A percentile compares a stretch with the other conserved stretches of the same genome.
phyloP scores from a whole-genome alignment of 148 eudicot genomes.

The Silene latifolia region DNA sequence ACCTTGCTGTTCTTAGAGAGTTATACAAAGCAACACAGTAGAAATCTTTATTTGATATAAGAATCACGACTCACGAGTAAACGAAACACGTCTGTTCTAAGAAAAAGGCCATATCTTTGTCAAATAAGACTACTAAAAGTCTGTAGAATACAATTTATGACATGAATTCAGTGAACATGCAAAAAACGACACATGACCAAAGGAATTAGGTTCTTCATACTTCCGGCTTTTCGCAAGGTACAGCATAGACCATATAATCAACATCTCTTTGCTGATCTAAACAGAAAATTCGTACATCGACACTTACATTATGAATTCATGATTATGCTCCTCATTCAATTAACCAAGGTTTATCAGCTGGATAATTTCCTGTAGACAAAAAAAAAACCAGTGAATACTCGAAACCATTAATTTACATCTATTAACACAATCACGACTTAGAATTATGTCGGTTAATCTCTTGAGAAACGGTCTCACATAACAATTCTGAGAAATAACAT shows the following conservation, averaged over 20 bases:
- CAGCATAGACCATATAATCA: not conserved
- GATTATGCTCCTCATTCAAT: conserved; percentile 5
- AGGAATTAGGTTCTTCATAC: not conserved
- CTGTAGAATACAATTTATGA: conserved; percentile 11
- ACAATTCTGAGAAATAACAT: not conserved
- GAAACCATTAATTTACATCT: too few relatives aligned
- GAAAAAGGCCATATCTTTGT: too few relatives aligned
- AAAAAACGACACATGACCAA: not conserved
- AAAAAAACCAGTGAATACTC: not conserved
- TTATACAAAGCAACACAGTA: too few relatives aligned
- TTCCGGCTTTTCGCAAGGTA: not conserved
- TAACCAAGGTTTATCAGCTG: conserved; percentile 19
- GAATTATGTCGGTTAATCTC: not conserved
- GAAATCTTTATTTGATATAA: too few relatives aligned
- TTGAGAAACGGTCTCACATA: not conserved
- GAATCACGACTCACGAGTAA: too few relatives aligned
- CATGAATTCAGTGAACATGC: not conserved
- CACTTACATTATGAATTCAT: too few relatives aligned
- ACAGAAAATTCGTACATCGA: not conserved
- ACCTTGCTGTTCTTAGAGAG: too few relatives aligned
- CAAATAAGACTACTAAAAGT: too few relatives aligned
- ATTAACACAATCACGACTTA: too few relatives aligned
- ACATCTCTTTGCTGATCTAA: not conserved
- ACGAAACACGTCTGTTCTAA: too few relatives aligned
- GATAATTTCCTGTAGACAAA: conserved; percentile 17